Evolutionary conservation across 108 stramenopile genomes (phyloP), one percentile per base, ranked within the genome.

Genomic region (Fragilaria radians): DNA sequence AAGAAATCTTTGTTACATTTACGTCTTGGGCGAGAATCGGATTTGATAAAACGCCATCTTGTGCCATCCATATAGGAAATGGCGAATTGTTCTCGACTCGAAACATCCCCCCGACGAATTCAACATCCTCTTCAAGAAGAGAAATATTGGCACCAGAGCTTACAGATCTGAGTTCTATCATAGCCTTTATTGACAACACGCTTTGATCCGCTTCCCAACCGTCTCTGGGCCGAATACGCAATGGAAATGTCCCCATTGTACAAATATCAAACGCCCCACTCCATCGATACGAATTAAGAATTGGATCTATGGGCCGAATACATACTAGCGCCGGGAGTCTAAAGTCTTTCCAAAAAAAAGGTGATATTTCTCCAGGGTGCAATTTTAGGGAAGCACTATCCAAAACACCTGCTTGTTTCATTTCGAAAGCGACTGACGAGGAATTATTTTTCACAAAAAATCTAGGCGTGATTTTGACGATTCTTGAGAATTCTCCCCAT

Each of bases 241-340:
- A 46, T 17, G 86, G 77, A 5, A 71, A 50, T 69, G 77, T 82
- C 25, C 86, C 86, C 2, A 88, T 62, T 28, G 61, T 76, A 29
- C 80, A 73, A 7, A 83, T 66, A 65, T 88, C 86, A 63, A 88
- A 82, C 0, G 83, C 86, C 24, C 86, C 86, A 42, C 76, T 80
- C 86, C 86, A 88, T 67, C 52, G 65, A 58, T 67, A 84, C 26
- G 9, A 29, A n/a, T 5, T 45, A 24, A 14, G 36, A 45, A 21
- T 0, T 46, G 25, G 27, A 31, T 14, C 61, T 18, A 56, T 45
- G 5, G 81, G 80, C 23, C 73, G 52, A 17, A 79, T 52, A 52
- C 80, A 68, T 2, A 83, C 74, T 11, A 88, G 71, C 52, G 68
- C 71, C 25, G 86, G 86, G 7, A 81, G 60, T 23, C 69, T 64